These are phyloP conservation scores for Coemansia sp. DNA, from an alignment of 192 early-diverging fungal species.

Conservation along the genomic window DNA sequence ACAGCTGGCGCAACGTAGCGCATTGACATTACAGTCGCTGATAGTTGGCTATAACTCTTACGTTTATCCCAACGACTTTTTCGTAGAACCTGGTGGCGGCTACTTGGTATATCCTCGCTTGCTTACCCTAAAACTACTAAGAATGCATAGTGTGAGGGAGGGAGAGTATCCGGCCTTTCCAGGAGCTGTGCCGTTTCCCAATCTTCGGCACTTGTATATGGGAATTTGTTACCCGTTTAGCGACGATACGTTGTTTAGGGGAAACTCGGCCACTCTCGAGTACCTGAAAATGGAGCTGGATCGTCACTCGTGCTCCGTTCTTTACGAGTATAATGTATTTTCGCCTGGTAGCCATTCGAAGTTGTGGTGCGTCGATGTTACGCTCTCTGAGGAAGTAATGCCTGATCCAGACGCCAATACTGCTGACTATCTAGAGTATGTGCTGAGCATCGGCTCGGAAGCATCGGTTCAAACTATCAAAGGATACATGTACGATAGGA, in stretches of 20 bases:
- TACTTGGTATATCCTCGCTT: not conserved
- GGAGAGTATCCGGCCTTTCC: too few species aligned
- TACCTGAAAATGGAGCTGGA: not conserved
- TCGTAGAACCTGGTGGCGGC: not conserved
- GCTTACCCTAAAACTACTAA: not conserved
- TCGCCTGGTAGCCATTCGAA: not conserved
- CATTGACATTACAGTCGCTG: not conserved
- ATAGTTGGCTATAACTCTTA: not conserved
- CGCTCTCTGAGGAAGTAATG: too few species aligned
- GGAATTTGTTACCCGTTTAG: not conserved
- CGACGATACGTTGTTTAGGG: slow-evolving; percentile 3
- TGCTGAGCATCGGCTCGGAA: not conserved
- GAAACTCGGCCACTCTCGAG: slow-evolving; percentile 1
- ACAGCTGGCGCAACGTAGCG: not conserved
- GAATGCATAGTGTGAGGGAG: too few species aligned
- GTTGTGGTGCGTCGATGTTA: not conserved
- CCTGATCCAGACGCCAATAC: not conserved
- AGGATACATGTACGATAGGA: too few species aligned
- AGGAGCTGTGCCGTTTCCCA: not conserved
- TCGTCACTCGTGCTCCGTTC: not conserved
- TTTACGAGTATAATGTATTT: not conserved
- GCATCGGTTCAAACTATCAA: too few species aligned
- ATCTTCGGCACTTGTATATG: not conserved
- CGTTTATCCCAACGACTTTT: too few species aligned
- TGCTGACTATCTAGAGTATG: not conserved